These are phyloP conservation scores for Carex cristatella DNA, from an alignment of 176 grass and related monocot species.

Conservation along the genomic window DNA sequence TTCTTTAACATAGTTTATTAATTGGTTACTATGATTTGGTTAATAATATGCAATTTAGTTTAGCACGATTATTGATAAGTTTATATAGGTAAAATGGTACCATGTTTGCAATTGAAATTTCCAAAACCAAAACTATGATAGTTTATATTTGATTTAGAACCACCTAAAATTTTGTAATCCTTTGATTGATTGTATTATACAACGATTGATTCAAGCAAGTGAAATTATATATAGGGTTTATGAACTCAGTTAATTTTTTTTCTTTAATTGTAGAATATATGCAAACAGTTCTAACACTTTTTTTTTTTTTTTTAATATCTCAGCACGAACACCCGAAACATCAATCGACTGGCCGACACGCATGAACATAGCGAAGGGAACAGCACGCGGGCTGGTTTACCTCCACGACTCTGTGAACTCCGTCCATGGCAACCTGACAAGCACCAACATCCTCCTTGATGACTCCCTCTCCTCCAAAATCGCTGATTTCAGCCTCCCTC, in stretches of 20 bases:
- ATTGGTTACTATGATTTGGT: too few species aligned
- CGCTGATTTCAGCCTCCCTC: constrained; percentile 61
- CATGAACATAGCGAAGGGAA: constrained; percentile 59
- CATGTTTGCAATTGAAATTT: too few species aligned
- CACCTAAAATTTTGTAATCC: too few species aligned
- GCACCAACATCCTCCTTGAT: constrained; percentile 71
- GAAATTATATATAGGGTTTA: too few species aligned
- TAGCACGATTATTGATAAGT: too few species aligned
- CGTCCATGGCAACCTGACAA: constrained; percentile 71
- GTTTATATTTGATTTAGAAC: too few species aligned
- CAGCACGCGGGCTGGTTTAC: constrained; percentile 47
- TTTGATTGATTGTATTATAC: too few species aligned
- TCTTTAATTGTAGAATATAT: background rate
- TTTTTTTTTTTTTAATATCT: background rate
- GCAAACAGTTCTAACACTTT: background rate
- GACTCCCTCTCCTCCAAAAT: constrained; percentile 42
- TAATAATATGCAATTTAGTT: too few species aligned
- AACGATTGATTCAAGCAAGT: background rate
- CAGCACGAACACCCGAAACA: constrained; percentile 28
- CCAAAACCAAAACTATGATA: too few species aligned
- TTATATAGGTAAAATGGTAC: too few species aligned
- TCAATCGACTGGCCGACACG: constrained; percentile 49
- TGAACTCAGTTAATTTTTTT: background rate
- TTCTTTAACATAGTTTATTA: too few species aligned
- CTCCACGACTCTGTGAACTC: constrained; percentile 54